Evolutionary conservation across 2,329 filamentous ascomycete genomes (phyloP).

Genomic region (Phoma herbarum): DNA sequence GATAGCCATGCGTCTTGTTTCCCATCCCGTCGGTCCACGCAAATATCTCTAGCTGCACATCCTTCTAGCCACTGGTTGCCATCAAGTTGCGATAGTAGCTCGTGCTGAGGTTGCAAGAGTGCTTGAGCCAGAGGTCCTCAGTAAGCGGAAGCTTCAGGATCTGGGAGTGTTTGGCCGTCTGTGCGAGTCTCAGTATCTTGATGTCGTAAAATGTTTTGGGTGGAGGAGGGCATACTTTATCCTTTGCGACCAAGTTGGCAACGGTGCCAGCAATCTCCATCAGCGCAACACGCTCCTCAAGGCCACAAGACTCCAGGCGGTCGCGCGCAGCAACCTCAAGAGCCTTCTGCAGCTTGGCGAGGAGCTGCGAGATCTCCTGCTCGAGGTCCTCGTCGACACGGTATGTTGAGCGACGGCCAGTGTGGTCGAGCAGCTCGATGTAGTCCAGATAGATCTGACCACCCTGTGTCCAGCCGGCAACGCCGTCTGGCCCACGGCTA

Average conservation of each 20-base stretch:
- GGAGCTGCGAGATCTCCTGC: conserved; percentile 37
- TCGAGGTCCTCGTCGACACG: conserved; percentile 46
- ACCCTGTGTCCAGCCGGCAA: conserved; percentile 79
- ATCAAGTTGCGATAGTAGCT: conserved; percentile 71
- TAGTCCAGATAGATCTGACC: conserved; percentile 80
- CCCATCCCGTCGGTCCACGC: no score
- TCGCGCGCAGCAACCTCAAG: conserved; percentile 53
- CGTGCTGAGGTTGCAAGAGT: conserved; percentile 74
- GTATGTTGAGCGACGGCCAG: conserved; percentile 38
- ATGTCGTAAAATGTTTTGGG: background rate
- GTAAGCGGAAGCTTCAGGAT: conserved; percentile 72
- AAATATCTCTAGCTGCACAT: no score
- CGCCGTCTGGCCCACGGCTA: conserved; percentile 44
- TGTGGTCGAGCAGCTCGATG: conserved; percentile 59
- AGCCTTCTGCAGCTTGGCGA: conserved; percentile 49
- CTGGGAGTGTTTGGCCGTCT: conserved; percentile 51
- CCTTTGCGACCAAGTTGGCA: conserved; percentile 68
- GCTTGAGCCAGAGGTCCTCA: conserved; percentile 74
- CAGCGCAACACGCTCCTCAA: conserved; percentile 72
- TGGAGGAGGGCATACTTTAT: conserved; percentile 40
- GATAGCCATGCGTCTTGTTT: no score
- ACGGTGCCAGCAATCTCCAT: conserved; percentile 82
- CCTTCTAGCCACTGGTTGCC: conserved; percentile 12
- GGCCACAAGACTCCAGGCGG: conserved; percentile 52
- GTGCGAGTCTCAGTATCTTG: conserved; percentile 47